Base-by-base conservation (phyloP, 140 eudicot genomes). In the Oenanthe javanica region DNA sequence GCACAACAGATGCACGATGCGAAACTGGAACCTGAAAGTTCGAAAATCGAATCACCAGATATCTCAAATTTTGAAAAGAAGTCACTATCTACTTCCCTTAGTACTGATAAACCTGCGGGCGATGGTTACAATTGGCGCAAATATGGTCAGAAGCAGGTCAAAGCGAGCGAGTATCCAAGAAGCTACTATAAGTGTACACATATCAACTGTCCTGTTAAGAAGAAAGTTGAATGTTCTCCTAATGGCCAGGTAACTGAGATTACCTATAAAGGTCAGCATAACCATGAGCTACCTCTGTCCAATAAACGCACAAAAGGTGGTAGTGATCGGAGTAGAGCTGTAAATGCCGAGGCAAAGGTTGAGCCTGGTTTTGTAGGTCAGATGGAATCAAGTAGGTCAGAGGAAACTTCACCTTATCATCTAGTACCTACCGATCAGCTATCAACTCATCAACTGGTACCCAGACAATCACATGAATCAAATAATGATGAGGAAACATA, bases 111-210 rank as follows among this genome's bases (percentile, higher is more conserved):
- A 63, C 97, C 93, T 47, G 88, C 83, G 1, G 84, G 82, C 42
- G 99, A 95, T 66, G 97, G 99, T 10, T 95, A 90, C 80, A 95
- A 93, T 79, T 93, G 99, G 99, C 88, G 99, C n/a, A 95, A 95
- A 78, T 95, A 95, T 45, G 97, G 99, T 45, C 99, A 95, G 79
- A 95, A 95, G 85, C 97, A 88, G 75, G 99, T 95, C 48, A 95
- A 95, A 80, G 92, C 91, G 5, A 95, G 94, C 3, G 96, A 92
- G 86, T 89, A 88, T 75, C 93, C 97, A 2, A 84, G 97, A 46
- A 92, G 99, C 86, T 95, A 95, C 83, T 95, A 95, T 77, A 90
- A 87, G 77, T 95, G 99, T 79, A 90, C 99, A 1, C 80, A 85
- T 73, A 80, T 50, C 14, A 88, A 87, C 80, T 95, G 99, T 80